Conservation (phyloP, 495 filamentous ascomycete genomes). For the Xylaria grammica region DNA sequence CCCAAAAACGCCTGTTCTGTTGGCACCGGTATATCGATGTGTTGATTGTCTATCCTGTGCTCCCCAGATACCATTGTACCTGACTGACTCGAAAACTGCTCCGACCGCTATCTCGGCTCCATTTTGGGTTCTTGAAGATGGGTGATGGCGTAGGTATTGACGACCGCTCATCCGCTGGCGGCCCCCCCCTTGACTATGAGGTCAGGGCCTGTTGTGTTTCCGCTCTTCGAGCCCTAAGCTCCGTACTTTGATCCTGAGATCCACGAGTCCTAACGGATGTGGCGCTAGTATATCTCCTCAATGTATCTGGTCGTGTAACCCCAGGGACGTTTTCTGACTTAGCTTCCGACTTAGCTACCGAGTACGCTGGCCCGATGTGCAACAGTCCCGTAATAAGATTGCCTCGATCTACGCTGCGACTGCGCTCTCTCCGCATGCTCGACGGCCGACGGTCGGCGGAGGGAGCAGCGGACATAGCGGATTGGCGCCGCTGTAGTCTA, state of each 20-base stretch:
- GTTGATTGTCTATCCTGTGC: conserved; percentile 23
- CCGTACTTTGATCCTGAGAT: conserved; percentile 18
- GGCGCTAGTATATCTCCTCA: conserved; percentile 28
- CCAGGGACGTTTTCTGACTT: conserved; percentile 22
- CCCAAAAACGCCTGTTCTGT: neutral
- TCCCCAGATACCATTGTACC: conserved; percentile 32
- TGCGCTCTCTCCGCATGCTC: conserved; percentile 29
- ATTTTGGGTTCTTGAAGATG: conserved; percentile 4
- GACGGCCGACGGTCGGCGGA: conserved; percentile 17
- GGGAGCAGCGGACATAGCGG: conserved; percentile 54
- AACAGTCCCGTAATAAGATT: conserved; percentile 40
- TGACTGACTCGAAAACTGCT: neutral
- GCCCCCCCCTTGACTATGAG: conserved; percentile 30
- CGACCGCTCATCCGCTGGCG: neutral
- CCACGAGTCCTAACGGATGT: conserved; percentile 12
- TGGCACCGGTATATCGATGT: neutral
- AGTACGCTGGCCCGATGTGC: conserved; percentile 44
- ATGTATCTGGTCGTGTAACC: conserved; percentile 24
- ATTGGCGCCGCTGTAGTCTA: conserved; percentile 59
- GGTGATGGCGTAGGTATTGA: neutral
- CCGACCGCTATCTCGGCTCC: neutral
- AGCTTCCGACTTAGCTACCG: conserved; percentile 23
- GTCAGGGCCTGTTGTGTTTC: conserved; percentile 28
- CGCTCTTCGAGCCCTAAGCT: conserved; percentile 23
- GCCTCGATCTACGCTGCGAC: conserved; percentile 37